Conservation (phyloP, 306 rosid genomes). For the Argentina anserina region DNA sequence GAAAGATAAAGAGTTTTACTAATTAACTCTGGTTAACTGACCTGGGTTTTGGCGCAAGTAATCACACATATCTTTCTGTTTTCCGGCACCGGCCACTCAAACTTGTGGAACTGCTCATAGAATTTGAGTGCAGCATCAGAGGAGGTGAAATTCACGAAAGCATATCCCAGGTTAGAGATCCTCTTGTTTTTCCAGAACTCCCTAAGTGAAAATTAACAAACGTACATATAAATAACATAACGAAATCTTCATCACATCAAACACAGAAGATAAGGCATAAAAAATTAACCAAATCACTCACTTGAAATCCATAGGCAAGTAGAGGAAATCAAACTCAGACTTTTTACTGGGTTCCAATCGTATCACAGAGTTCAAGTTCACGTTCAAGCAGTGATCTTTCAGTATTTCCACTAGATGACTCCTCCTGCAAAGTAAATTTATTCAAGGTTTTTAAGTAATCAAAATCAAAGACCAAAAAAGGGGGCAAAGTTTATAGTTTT, state of each 20-base stretch:
- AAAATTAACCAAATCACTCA: not conserved
- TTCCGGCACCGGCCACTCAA: not conserved
- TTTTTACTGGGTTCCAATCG: not conserved
- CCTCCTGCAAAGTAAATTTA: not conserved
- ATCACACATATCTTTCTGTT: not conserved
- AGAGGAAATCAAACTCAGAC: not conserved
- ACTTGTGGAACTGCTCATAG: not conserved
- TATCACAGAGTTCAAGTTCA: not conserved
- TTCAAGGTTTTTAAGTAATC: not conserved
- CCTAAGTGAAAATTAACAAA: not conserved
- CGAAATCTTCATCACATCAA: not conserved
- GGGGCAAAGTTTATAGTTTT: not conserved
- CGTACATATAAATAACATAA: not conserved
- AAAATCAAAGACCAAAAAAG: not conserved
- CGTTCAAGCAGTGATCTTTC: not conserved
- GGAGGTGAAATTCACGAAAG: not conserved
- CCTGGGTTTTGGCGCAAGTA: slow-evolving; percentile 2
- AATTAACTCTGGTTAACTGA: not conserved
- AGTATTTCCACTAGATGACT: not conserved
- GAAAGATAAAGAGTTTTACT: not conserved
- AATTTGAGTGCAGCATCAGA: not conserved
- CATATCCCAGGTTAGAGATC: slow-evolving; percentile 6
- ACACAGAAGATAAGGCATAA: not conserved
- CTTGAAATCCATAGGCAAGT: slow-evolving; percentile 7
- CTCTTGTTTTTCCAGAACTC: not conserved